These are phyloP conservation scores for Clavariopsis aquatica DNA, from an alignment of 495 filamentous ascomycete species.

Conservation along the genomic window DNA sequence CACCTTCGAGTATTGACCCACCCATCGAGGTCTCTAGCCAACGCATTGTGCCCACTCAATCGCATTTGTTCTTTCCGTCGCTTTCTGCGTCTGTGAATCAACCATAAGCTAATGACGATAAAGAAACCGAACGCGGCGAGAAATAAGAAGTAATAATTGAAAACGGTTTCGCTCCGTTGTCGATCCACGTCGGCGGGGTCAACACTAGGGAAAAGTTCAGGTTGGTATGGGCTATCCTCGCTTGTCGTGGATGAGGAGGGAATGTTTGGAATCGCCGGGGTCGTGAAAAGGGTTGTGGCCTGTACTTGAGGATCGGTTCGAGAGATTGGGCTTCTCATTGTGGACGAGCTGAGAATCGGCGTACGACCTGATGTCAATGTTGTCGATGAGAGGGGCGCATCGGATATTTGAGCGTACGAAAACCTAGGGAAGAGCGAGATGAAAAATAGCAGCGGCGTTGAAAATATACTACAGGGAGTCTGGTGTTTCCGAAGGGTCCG, in stretches of 20 bases:
- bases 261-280: conserved; percentile 2
- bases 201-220: conserved; percentile 11
- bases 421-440: conserved; percentile 1
- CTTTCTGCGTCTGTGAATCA: conserved; percentile 39
- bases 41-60: conserved; percentile 39
- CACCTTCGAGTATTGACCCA: conserved; percentile 41
- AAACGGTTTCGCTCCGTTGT: conserved; percentile 23
- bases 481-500: not conserved
- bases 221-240: not conserved
- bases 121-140: conserved; percentile 42
- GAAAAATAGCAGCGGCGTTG: conserved; percentile 18
- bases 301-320: not conserved
- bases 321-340: conserved; percentile 8
- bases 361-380: not conserved
- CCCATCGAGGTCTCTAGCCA: conserved; percentile 43
- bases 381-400: not conserved
- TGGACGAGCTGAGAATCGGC: conserved; percentile 3
- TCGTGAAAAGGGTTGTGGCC: conserved; percentile 22
- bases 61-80: conserved; percentile 32
- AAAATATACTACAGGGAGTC: not conserved
- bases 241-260: conserved; percentile 3
- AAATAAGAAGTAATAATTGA: conserved; percentile 51
- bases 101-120: conserved; percentile 34
- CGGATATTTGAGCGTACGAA: conserved; percentile 11
- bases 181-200: not conserved